Conservation (phyloP, 768 basidiomycete species). For the Calocera cornea region DNA sequence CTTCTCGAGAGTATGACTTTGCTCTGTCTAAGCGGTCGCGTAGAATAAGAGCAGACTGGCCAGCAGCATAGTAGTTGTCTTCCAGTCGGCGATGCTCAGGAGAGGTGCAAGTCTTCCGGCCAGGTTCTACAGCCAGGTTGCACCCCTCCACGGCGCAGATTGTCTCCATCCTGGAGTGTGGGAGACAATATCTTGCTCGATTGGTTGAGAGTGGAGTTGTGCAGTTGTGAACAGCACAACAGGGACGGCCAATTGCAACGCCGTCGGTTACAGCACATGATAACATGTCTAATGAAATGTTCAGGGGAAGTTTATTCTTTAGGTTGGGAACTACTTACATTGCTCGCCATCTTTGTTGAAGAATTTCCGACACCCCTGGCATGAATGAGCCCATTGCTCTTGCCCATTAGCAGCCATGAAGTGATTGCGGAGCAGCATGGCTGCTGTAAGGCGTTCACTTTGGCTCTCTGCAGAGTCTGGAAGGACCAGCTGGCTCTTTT, state of each 20-base stretch:
- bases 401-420: neutral
- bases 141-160: constrained; percentile 14
- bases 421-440: neutral
- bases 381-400: too few species aligned
- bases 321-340: neutral
- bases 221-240: constrained; percentile 24
- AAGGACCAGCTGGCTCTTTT: neutral
- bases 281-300: neutral
- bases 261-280: constrained; percentile 22
- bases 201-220: constrained; percentile 12
- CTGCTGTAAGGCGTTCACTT: neutral
- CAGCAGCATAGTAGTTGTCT: constrained; percentile 9
- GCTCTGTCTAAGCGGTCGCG: constrained; percentile 11
- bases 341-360: neutral
- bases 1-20: neutral
- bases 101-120: constrained; percentile 16
- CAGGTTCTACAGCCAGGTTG: neutral
- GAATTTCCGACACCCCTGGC: too few species aligned
- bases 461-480: neutral
- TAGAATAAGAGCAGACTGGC: constrained; percentile 22
- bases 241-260: constrained; percentile 24
- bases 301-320: neutral
- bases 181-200: constrained; percentile 13
- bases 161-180: constrained; percentile 7
- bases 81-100: constrained; percentile 16